These are phyloP conservation scores for Cladorrhinum sp. DNA, from an alignment of 2,329 filamentous ascomycete species.

Conservation along the genomic window DNA sequence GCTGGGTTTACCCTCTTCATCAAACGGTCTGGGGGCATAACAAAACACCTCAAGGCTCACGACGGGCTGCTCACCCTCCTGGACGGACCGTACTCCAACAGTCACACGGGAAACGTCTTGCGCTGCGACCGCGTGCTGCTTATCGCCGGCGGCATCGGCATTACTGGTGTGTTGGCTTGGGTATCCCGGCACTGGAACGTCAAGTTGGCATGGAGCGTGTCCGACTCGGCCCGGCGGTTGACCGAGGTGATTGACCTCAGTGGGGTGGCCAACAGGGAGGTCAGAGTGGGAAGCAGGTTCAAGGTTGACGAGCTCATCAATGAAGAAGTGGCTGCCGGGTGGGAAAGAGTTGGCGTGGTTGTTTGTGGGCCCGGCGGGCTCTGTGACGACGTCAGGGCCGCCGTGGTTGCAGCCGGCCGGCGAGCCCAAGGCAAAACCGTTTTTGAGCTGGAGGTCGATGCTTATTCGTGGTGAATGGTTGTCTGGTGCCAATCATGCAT, in stretches of 20 bases:
- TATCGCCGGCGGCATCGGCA: conserved; percentile 47
- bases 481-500: no score
- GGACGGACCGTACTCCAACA: conserved; percentile 38
- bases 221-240: conserved; percentile 27
- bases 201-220: conserved; percentile 38
- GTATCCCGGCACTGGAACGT: conserved; percentile 33
- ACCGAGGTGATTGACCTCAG: conserved; percentile 33
- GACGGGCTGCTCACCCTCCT: conserved; percentile 35
- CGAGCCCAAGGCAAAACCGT: not conserved
- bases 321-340: conserved; percentile 32
- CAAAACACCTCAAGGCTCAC: conserved; percentile 29
- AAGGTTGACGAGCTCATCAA: conserved; percentile 32
- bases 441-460: conserved; percentile 20
- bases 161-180: conserved; percentile 41
- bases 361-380: conserved; percentile 40
- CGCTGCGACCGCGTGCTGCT: conserved; percentile 37
- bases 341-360: conserved; percentile 35
- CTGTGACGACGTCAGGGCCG: conserved; percentile 38
- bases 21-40: conserved; percentile 36
- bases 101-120: conserved; percentile 27
- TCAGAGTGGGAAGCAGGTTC: conserved; percentile 35
- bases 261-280: conserved; percentile 32
- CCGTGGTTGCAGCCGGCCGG: conserved; percentile 23
- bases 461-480: conserved; percentile 19
- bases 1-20: conserved; percentile 20